Evolutionary conservation across 306 rosid species (phyloP).

Genomic region (Cotoneaster glaucophyllus): DNA sequence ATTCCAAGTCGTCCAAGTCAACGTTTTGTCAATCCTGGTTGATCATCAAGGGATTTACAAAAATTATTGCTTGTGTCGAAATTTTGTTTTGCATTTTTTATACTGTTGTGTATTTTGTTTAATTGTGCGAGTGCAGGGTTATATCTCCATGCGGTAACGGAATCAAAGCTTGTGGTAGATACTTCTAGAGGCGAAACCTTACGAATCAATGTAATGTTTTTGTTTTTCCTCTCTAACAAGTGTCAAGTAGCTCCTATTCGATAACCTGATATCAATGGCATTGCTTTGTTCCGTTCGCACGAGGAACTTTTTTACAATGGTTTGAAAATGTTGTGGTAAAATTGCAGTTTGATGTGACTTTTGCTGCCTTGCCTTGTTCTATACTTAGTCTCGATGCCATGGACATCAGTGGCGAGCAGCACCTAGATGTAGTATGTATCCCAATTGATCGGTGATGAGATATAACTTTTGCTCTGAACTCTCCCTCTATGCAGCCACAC

Average conservation of each 20-base stretch:
- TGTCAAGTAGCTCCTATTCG: no score
- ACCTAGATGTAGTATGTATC: conserved; percentile 83
- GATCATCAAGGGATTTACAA: background rate
- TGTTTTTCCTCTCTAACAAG: background rate
- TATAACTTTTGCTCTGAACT: conserved; percentile 1
- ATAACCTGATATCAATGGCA: background rate
- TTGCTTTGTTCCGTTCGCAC: background rate
- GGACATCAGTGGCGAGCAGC: conserved; percentile 99
- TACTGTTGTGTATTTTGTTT: background rate
- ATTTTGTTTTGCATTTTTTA: background rate
- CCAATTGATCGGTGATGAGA: background rate
- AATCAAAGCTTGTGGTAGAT: conserved; percentile 85
- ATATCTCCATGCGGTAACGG: conserved; percentile 83
- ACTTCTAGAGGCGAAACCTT: conserved; percentile 96
- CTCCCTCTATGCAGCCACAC: background rate
- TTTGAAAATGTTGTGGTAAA: background rate
- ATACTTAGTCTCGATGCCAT: conserved; percentile 93
- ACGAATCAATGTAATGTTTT: conserved; percentile 76
- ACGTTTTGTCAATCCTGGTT: background rate
- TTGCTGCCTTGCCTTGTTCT: conserved; percentile 93
- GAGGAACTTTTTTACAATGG: background rate
- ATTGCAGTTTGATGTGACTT: conserved; percentile 96
- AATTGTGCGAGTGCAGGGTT: conserved; percentile 41
- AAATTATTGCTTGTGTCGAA: background rate
- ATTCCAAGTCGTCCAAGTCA: background rate